Evolutionary conservation across 805 yeast genomes (phyloP).

Genomic region (Citeromyces matritensis): DNA sequence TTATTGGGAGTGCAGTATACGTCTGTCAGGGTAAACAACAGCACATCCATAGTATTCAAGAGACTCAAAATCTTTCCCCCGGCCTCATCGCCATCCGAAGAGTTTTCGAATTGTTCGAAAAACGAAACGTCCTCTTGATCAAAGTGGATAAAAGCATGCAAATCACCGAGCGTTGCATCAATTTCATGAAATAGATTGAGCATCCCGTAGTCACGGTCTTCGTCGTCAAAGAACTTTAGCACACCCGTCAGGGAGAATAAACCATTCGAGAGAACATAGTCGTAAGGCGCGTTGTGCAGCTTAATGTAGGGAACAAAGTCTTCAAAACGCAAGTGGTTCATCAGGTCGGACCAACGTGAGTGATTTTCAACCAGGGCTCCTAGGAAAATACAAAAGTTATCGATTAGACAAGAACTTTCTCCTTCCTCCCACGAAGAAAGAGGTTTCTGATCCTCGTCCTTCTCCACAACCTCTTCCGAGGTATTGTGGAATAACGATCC

Average conservation of each 20-base stretch:
- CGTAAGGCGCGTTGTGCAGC: constrained; percentile 43
- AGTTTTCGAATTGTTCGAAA: constrained; percentile 17
- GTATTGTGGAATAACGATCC: constrained; percentile 23
- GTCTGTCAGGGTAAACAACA: constrained; percentile 37
- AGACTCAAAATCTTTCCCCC: constrained; percentile 19
- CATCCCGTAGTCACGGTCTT: constrained; percentile 32
- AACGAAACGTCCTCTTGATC: constrained; percentile 16
- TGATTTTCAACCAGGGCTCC: constrained; percentile 37
- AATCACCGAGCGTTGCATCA: constrained; percentile 4
- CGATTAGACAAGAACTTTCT: constrained; percentile 28
- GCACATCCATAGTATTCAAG: constrained; percentile 22
- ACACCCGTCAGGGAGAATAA: constrained; percentile 36
- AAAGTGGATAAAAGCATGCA: constrained; percentile 13
- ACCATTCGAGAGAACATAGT: constrained; percentile 39
- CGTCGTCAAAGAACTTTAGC: constrained; percentile 41
- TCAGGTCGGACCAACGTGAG: constrained; percentile 26
- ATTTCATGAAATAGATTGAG: constrained; percentile 7
- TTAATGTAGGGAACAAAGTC: constrained; percentile 33
- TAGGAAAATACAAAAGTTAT: constrained; percentile 32
- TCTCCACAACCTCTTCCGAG: constrained; percentile 23
- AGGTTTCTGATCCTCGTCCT: constrained; percentile 23
- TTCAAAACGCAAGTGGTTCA: constrained; percentile 20
- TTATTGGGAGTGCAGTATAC: constrained; percentile 39
- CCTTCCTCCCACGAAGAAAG: constrained; percentile 39
- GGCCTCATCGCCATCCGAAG: constrained; percentile 7